phyloP scores from a whole-genome alignment of 495 filamentous ascomycete species.

The Bacidia rubella region DNA sequence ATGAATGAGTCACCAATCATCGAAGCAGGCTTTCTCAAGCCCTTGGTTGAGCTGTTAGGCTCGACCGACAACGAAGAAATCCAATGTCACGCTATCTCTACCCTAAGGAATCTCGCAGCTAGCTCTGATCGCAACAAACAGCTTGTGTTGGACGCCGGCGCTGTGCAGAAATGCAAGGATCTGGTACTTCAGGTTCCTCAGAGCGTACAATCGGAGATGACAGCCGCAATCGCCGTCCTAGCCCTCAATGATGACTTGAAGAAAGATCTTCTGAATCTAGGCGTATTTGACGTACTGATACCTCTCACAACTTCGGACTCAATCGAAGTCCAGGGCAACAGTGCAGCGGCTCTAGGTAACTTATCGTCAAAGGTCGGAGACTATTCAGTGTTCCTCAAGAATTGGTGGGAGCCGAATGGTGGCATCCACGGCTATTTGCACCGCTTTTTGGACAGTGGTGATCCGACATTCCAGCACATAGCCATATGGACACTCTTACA shows the following conservation, averaged over 20 bases:
- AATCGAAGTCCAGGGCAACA: conserved; percentile 97
- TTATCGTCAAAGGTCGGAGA: conserved; percentile 96
- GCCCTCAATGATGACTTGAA: conserved; percentile 94
- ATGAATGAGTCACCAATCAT: conserved; percentile 98
- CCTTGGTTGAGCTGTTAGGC: conserved; percentile 82
- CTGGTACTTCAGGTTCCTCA: conserved; percentile 86
- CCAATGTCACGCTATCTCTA: conserved; percentile 96
- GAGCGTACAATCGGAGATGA: conserved; percentile 97
- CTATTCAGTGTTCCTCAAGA: conserved; percentile 87
- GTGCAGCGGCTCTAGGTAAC: conserved; percentile 88
- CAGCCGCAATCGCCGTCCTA: conserved; percentile 93
- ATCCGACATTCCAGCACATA: conserved; percentile 97
- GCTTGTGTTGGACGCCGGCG: conserved; percentile 86
- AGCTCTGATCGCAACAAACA: conserved; percentile 97
- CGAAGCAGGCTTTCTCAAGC: conserved; percentile 88
- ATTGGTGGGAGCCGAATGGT: conserved; percentile 84
- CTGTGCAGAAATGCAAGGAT: conserved; percentile 97
- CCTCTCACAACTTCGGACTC: conserved; percentile 89
- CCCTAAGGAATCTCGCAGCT: conserved; percentile 85
- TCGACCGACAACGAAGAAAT: conserved; percentile 98
- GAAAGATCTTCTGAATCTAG: conserved; percentile 75
- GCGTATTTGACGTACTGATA: conserved; percentile 93
- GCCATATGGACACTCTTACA: conserved; percentile 97
- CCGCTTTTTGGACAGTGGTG: conserved; percentile 83
- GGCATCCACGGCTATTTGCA: conserved; percentile 91